Evolutionary conservation across 108 stramenopile species (phyloP).

Genomic region (Nannochloropsis gaditana): DNA sequence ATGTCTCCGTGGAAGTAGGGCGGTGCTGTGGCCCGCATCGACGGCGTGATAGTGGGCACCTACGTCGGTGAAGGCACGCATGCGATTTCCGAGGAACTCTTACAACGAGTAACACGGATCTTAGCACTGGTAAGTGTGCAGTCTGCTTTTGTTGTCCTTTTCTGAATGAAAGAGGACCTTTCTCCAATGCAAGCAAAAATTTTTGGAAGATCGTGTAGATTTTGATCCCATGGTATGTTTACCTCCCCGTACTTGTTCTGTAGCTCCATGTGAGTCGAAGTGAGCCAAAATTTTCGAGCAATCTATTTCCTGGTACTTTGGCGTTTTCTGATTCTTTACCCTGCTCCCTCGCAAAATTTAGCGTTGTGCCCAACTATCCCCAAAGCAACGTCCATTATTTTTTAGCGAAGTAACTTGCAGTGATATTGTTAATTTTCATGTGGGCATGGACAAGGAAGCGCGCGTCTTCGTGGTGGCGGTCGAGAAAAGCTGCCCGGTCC

Average conservation of each 20-base stretch:
- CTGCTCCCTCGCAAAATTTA: neutral
- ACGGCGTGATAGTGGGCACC: conserved; percentile 11
- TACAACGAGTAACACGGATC: conserved; percentile 19
- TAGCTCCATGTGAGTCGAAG: no score
- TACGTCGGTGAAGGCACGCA: neutral
- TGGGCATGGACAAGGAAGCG: neutral
- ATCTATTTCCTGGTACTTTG: no score
- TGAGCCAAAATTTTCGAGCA: no score
- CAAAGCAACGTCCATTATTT: neutral
- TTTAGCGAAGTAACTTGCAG: conserved; percentile 14
- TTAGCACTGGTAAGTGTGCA: neutral
- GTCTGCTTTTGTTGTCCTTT: neutral
- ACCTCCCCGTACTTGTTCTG: no score
- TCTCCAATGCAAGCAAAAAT: no score
- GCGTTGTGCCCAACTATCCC: neutral
- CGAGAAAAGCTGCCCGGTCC: neutral
- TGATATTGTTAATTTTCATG: neutral
- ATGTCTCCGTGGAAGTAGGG: neutral
- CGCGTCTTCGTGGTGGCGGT: neutral
- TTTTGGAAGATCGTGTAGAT: no score
- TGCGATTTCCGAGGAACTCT: neutral
- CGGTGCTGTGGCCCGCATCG: neutral
- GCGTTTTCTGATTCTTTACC: neutral
- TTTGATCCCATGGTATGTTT: no score
- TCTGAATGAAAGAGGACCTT: no score